phyloP scores from a whole-genome alignment of 1,284 basidiomycete species.

The Stereum hirsutum region DNA sequence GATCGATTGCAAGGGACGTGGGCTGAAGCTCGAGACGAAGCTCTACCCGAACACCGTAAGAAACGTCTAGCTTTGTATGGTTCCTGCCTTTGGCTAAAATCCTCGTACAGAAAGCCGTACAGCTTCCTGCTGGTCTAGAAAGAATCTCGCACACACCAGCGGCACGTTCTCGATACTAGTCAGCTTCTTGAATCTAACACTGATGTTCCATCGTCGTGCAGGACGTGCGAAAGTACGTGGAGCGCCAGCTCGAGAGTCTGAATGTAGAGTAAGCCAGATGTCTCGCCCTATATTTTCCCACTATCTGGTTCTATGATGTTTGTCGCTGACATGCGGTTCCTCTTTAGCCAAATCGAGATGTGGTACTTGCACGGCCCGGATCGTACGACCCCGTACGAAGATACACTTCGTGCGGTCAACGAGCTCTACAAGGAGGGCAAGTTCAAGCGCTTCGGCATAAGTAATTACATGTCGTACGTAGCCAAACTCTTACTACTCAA shows the following conservation, averaged over 20 bases:
- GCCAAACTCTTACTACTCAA: not conserved
- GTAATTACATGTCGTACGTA: conserved; percentile 36
- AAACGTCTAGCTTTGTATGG: not conserved
- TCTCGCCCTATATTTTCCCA: too few relatives aligned
- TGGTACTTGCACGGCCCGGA: conserved; percentile 52
- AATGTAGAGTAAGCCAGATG: conserved; percentile 36
- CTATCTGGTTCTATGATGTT: not conserved
- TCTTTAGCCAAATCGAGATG: conserved; percentile 27
- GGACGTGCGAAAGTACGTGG: conserved; percentile 34
- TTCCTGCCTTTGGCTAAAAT: not conserved
- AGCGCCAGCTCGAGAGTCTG: conserved; percentile 33
- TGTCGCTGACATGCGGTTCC: not conserved
- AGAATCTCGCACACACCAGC: conserved; percentile 8
- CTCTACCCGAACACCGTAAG: conserved; percentile 21
- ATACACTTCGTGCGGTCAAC: conserved; percentile 38
- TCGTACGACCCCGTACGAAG: conserved; percentile 34
- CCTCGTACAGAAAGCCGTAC: not conserved
- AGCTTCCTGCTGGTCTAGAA: not conserved
- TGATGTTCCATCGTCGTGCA: conserved; percentile 7
- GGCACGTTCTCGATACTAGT: conserved; percentile 2
- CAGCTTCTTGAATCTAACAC: conserved; percentile 10
- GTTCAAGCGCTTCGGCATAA: conserved; percentile 37
- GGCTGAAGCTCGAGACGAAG: conserved; percentile 37
- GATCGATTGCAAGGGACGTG: conserved; percentile 25
- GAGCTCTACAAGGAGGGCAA: conserved; percentile 40